Percentiles rank a stretch among this genome's conserved stretches.
Evolutionary conservation across 2,329 filamentous ascomycete genomes (phyloP).

Genomic region (Colletotrichum destructivum): DNA sequence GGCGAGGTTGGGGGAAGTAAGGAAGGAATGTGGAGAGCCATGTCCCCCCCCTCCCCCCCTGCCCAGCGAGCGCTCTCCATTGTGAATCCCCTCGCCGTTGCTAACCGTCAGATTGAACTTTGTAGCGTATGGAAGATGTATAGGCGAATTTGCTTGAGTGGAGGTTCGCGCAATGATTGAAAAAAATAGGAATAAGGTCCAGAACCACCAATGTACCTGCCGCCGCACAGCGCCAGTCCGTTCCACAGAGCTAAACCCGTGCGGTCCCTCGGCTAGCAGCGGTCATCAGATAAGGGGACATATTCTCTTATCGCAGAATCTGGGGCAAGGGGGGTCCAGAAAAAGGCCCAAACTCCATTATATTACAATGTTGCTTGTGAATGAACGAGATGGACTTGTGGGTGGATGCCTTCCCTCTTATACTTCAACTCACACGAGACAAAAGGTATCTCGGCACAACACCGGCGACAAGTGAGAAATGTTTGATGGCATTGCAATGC

Average conservation of each 20-base stretch:
- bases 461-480: neutral
- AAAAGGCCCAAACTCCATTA: neutral
- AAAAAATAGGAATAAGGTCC: neutral
- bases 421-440: neutral
- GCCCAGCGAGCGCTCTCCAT: neutral
- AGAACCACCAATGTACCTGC: neutral
- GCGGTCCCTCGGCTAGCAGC: conserved; percentile 34
- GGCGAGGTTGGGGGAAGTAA: conserved; percentile 28
- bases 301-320: conserved; percentile 24
- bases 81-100: neutral
- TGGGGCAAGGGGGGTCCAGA: neutral
- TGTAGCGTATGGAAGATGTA: neutral
- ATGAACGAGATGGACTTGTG: neutral
- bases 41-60: no score
- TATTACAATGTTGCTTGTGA: neutral
- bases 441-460: neutral
- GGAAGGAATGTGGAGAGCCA: conserved; percentile 36
- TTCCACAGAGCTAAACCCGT: conserved; percentile 21
- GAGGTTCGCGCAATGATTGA: no score
- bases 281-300: conserved; percentile 29
- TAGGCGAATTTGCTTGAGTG: neutral
- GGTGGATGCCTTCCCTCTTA: neutral
- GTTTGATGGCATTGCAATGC: neutral
- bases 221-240: neutral
- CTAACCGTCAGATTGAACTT: neutral